A percentile compares a stretch with the other conserved stretches of the same genome.
phyloP scores from a whole-genome alignment of 352 stramenopile species.

The Globisporangium middletonii region DNA sequence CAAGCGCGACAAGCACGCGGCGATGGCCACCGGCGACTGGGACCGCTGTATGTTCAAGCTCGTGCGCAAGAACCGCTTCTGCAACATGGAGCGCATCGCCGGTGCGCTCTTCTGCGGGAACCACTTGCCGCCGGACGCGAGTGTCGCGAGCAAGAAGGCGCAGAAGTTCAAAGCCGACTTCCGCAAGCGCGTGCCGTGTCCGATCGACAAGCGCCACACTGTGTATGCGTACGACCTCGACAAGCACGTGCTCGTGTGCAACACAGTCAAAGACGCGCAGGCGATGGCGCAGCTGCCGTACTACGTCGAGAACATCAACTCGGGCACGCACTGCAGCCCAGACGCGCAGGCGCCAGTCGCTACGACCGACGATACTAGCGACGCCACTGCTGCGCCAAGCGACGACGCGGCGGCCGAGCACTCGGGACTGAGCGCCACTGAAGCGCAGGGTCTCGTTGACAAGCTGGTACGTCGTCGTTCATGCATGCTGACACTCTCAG shows the following conservation, averaged over 20 bases:
- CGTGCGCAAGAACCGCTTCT: slow-evolving; percentile 76
- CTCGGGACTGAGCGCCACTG: slow-evolving; percentile 23
- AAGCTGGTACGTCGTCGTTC: slow-evolving; percentile 31
- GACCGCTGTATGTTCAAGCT: slow-evolving; percentile 77
- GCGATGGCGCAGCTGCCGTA: slow-evolving; percentile 56
- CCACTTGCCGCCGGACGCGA: slow-evolving; percentile 43
- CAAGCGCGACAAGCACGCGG: slow-evolving; percentile 54
- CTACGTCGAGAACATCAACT: slow-evolving; percentile 80
- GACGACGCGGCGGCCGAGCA: slow-evolving; percentile 18
- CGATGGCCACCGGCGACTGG: slow-evolving; percentile 51
- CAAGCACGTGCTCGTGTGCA: slow-evolving; percentile 79
- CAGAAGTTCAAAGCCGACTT: slow-evolving; percentile 56
- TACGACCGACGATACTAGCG: background rate
- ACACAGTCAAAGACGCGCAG: slow-evolving; percentile 61
- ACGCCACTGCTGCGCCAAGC: background rate
- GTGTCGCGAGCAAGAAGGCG: slow-evolving; percentile 40
- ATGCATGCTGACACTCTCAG: background rate
- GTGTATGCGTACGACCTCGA: slow-evolving; percentile 75
- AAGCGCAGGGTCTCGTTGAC: slow-evolving; percentile 67
- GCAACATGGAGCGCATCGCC: slow-evolving; percentile 54
- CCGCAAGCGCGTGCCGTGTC: slow-evolving; percentile 63
- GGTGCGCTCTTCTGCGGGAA: slow-evolving; percentile 69
- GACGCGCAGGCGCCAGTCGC: background rate
- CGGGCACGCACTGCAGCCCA: slow-evolving; percentile 32
- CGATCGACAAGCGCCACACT: slow-evolving; percentile 60